A percentile compares a stretch with the other conserved stretches of the same genome.
These are phyloP conservation scores for Hordeum marinum DNA, from an alignment of 176 grass and related monocot species.

Conservation along the genomic window DNA sequence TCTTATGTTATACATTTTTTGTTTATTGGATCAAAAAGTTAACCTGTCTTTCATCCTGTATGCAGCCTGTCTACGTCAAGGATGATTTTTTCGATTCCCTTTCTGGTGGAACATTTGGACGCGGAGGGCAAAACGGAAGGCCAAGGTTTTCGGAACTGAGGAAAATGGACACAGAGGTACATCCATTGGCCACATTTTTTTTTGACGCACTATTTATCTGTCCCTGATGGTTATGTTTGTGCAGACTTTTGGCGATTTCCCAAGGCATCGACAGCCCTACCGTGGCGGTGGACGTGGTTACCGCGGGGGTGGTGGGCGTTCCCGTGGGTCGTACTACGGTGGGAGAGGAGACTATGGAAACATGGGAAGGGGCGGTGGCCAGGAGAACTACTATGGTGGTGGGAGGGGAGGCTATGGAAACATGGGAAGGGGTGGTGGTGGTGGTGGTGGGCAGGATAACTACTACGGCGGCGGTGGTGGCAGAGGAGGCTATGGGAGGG, in stretches of 20 bases:
- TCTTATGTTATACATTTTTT: background rate
- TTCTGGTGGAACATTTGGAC: conserved; percentile 58
- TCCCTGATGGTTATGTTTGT: conserved; percentile 13
- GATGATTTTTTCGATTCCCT: conserved; percentile 88
- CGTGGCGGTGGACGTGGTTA: conserved; percentile 53
- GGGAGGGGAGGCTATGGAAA: conserved; percentile 49
- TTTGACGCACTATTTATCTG: background rate
- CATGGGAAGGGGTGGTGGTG: conserved; percentile 30
- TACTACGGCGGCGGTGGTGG: background rate
- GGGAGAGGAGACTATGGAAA: conserved; percentile 28
- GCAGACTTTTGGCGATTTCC: conserved; percentile 77
- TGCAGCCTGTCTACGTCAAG: conserved; percentile 75
- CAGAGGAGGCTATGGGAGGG: conserved; percentile 33
- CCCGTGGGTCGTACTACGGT: conserved; percentile 50
- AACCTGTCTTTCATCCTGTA: conserved; percentile 7
- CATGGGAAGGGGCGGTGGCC: background rate
- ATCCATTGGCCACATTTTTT: background rate
- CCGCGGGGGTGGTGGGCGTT: conserved; percentile 48
- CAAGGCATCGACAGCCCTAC: conserved; percentile 45
- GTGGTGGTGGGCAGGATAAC: conserved; percentile 32
- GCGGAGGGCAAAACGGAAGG: conserved; percentile 50
- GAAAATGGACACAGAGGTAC: conserved; percentile 75
- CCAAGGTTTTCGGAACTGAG: conserved; percentile 52
- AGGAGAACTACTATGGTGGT: conserved; percentile 39
- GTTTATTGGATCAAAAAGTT: background rate